These are phyloP conservation scores for Aspergillus sp. DNA, from an alignment of 2,329 filamentous ascomycete species.

Conservation along the genomic window DNA sequence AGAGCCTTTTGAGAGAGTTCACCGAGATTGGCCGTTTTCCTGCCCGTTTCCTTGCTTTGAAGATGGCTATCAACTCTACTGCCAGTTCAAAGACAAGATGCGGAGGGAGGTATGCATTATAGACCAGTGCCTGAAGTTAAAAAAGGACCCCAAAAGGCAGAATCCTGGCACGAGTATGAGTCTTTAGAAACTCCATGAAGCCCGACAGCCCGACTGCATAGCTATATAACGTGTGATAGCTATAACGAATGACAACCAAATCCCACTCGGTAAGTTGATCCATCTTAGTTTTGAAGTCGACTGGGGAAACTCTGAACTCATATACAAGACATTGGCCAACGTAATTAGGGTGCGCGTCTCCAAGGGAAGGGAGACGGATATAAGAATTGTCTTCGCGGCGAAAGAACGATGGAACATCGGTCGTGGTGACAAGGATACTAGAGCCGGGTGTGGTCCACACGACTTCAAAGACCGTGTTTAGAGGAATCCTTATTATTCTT, in stretches of 20 bases:
- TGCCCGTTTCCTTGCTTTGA: conserved; percentile 24
- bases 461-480: conserved; percentile 51
- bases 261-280: conserved; percentile 23
- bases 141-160: conserved; percentile 58
- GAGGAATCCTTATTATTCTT: conserved; percentile 50
- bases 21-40: conserved; percentile 47
- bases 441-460: conserved; percentile 40
- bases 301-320: conserved; percentile 32
- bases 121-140: conserved; percentile 62
- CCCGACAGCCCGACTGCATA: background rate
- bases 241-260: conserved; percentile 11
- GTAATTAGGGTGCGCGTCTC: conserved; percentile 6
- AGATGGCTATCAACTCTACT: conserved; percentile 39
- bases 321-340: conserved; percentile 47
- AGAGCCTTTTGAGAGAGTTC: conserved; percentile 55
- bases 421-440: conserved; percentile 51
- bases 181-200: conserved; percentile 29
- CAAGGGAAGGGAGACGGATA: conserved; percentile 9
- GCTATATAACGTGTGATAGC: background rate
- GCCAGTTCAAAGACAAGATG: conserved; percentile 50
- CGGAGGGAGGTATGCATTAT: conserved; percentile 64
- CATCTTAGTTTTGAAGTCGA: conserved; percentile 23
- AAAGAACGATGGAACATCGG: conserved; percentile 53
- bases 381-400: background rate
- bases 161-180: conserved; percentile 15